These are phyloP conservation scores for Schizophyllum amplum DNA, from an alignment of 1,284 basidiomycete species.

Conservation along the genomic window DNA sequence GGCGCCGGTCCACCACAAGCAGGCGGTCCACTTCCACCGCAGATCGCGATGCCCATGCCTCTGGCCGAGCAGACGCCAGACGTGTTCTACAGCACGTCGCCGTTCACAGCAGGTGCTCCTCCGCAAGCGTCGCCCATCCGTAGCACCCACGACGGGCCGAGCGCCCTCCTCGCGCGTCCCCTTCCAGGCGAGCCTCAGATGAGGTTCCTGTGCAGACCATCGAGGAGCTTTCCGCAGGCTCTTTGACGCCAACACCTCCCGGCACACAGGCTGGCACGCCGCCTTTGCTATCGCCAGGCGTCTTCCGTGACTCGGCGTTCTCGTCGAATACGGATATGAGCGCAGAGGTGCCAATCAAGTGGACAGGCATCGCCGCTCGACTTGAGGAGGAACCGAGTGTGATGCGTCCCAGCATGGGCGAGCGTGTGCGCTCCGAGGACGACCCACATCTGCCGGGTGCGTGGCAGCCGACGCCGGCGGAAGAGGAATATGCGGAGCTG, in stretches of 20 bases:
- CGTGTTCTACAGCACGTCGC: constrained; percentile 6
- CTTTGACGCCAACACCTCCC: constrained; percentile 2
- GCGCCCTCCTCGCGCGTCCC: neutral
- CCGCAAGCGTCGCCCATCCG: neutral
- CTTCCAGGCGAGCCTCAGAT: neutral
- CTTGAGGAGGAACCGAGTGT: constrained; percentile 19
- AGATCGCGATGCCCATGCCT: constrained; percentile 2
- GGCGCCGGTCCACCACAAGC: constrained; percentile 31
- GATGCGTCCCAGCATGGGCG: constrained; percentile 13
- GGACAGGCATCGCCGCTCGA: constrained; percentile 35
- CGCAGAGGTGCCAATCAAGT: constrained; percentile 41
- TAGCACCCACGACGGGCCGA: neutral
- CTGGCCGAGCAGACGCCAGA: constrained; percentile 1
- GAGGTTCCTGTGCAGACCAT: neutral
- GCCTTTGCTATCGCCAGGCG: constrained; percentile 34
- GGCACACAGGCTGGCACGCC: constrained; percentile 8
- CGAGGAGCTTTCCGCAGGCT: constrained; percentile 1
- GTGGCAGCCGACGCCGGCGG: constrained; percentile 35
- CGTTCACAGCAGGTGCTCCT: constrained; percentile 8
- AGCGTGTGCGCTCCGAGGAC: constrained; percentile 20
- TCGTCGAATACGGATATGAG: constrained; percentile 36
- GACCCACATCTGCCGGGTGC: constrained; percentile 32
- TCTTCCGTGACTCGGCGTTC: constrained; percentile 48
- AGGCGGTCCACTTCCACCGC: constrained; percentile 23
- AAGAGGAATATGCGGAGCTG: constrained; percentile 29